A percentile compares a stretch with the other conserved stretches of the same genome.
Evolutionary conservation across 768 basidiomycete species (phyloP).

Genomic region (Piloderma croceum): DNA sequence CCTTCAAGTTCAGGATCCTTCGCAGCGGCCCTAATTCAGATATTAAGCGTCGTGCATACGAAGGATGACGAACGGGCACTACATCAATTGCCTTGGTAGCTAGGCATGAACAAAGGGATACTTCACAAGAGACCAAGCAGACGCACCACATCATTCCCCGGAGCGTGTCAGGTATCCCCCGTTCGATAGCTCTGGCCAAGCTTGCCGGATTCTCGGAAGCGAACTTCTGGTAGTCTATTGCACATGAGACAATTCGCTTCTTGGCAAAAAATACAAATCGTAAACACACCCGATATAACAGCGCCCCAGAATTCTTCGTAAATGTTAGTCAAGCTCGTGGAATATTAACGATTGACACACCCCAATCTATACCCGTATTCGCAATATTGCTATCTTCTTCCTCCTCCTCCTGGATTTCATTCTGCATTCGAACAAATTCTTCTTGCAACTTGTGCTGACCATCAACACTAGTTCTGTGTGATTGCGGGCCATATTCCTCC

Average conservation of each 20-base stretch:
- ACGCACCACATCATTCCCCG: constrained; percentile 97
- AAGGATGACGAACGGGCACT: constrained; percentile 20
- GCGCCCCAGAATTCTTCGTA: constrained; percentile 93
- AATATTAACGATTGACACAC: constrained; percentile 34
- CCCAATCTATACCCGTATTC: constrained; percentile 68
- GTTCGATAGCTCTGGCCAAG: constrained; percentile 85
- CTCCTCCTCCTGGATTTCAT: constrained; percentile 42
- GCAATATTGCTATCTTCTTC: constrained; percentile 27
- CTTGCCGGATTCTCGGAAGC: constrained; percentile 74
- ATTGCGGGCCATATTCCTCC: constrained; percentile 34
- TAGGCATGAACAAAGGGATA: no score
- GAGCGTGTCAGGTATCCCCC: constrained; percentile 81
- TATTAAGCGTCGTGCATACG: no score
- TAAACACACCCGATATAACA: constrained; percentile 74
- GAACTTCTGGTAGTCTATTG: constrained; percentile 79
- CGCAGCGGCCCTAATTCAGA: constrained; percentile 78
- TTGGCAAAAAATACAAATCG: no score
- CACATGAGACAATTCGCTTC: constrained; percentile 9
- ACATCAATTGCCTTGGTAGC: constrained; percentile 98
- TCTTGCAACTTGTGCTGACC: constrained; percentile 70
- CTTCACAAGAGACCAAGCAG: no score
- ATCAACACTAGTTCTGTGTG: constrained; percentile 47
- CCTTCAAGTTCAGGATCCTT: constrained; percentile 85
- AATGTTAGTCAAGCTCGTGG: constrained; percentile 6
- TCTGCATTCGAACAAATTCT: constrained; percentile 66